phyloP scores from a whole-genome alignment of 2,329 filamentous ascomycete genomes.

The Lecanoromycetidae sp. region DNA sequence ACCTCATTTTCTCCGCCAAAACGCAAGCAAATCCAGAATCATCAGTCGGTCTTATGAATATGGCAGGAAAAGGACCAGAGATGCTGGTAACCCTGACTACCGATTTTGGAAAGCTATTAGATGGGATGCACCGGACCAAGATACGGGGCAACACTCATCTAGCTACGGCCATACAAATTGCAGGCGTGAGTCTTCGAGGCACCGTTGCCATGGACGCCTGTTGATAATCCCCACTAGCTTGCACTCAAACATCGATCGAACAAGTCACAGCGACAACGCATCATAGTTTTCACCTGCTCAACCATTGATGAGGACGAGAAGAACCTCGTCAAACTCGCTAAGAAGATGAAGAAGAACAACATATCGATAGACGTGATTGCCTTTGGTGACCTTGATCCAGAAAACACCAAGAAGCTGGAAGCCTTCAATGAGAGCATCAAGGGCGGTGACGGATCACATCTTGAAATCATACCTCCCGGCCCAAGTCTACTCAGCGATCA shows the following conservation, averaged over 20 bases:
- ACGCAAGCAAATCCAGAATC: constrained; percentile 93
- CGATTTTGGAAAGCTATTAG: constrained; percentile 89
- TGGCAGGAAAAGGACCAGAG: constrained; percentile 95
- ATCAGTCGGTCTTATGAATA: constrained; percentile 94
- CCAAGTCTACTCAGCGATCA: constrained; percentile 87
- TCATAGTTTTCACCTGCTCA: constrained; percentile 94
- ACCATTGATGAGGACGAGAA: constrained; percentile 83
- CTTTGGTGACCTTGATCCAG: constrained; percentile 86
- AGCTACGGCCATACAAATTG: constrained; percentile 88
- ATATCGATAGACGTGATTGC: constrained; percentile 89
- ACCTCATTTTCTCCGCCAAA: constrained; percentile 89
- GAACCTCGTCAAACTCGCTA: constrained; percentile 74
- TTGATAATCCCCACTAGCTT: constrained; percentile 44
- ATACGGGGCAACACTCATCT: constrained; percentile 82
- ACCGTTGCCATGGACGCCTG: neutral
- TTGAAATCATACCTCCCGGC: constrained; percentile 82
- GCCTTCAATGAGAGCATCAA: constrained; percentile 92
- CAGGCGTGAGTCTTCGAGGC: constrained; percentile 54
- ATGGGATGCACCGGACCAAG: constrained; percentile 85
- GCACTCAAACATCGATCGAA: constrained; percentile 97
- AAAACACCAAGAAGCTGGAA: constrained; percentile 77
- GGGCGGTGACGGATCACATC: constrained; percentile 76
- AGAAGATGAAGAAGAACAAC: constrained; percentile 98
- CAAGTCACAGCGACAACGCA: constrained; percentile 89
- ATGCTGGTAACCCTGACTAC: constrained; percentile 92